Evolutionary conservation across 768 basidiomycete species (phyloP), one percentile per base, ranked within the genome.

Genomic region (Neoboletus subvelutipes): DNA sequence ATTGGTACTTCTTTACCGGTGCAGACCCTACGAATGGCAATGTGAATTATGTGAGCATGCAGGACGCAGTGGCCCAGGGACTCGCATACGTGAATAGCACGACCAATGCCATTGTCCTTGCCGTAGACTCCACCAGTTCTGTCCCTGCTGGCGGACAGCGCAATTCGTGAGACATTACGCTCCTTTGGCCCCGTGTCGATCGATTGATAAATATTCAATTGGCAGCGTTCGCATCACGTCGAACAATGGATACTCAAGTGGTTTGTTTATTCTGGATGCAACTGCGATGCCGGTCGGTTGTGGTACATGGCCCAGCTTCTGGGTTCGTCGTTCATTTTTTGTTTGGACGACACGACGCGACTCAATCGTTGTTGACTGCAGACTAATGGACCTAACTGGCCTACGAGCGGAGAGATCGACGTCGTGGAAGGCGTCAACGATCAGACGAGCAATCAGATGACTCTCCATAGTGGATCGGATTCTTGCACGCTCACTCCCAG

Each of bases 231-330:
- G 89, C 37, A 88, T 92, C 60, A 78, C 74, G 54, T 78, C 85
- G 36, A 77, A 80, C 65, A 83, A 84, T 64, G 67, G 64, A 4
- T 91, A 83, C 68, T 80, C 68, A 43, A 68, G 74, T 4, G 90
- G 89, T 5, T 76, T 91, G 13, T 88, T 92, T 75, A 83, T 92
- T 62, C 78, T 89, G 28, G 89, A 91, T 64, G 80, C 88, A 52
- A 75, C 60, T 42, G 71, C 79, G 10, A 87, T 89, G 85, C 88
- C 89, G 11, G 77, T 80, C 42, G 90, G 90, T 0, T 89, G 86
- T 68, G 77, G 80, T 49, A 70, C 74, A 18, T 83, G 82, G 79
- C 85, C 72, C 74, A 86, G 85, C 72, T 86, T 75, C 52, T 81
- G 80, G 80, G 70, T 72, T 33, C 48, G 69, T 64, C 75, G 8